Conservation (phyloP, 768 basidiomycete species). For the Termitomyces sp. region DNA sequence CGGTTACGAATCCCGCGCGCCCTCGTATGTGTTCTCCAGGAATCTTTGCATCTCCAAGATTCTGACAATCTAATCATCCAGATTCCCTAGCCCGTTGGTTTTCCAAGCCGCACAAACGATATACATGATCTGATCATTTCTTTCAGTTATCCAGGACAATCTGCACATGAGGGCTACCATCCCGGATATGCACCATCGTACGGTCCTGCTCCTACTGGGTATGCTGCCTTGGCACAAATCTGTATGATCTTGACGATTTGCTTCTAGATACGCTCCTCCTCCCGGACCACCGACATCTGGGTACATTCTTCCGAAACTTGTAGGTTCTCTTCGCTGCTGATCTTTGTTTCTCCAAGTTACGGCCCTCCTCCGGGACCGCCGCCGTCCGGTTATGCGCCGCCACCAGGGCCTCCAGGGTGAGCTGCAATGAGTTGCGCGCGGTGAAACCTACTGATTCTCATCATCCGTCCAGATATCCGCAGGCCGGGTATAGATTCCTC, state of each 20-base stretch:
- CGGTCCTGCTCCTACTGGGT: slow-evolving; percentile 16
- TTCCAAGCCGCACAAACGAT: not conserved
- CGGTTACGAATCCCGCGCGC: slow-evolving; percentile 4
- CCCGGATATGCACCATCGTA: slow-evolving; percentile 37
- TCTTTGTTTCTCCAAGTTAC: slow-evolving; percentile 10
- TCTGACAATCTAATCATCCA: not conserved
- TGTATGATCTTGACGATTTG: not conserved
- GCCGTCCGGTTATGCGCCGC: slow-evolving; percentile 14
- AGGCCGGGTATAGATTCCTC: slow-evolving; percentile 4
- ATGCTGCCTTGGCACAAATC: not conserved
- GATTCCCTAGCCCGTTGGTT: slow-evolving; percentile 14
- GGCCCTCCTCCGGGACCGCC: slow-evolving; percentile 14
- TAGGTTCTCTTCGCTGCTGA: not conserved
- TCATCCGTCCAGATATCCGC: not conserved
- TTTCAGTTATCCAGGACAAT: not conserved
- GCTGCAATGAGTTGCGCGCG: not conserved
- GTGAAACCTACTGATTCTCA: not conserved
- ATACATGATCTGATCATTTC: not conserved
- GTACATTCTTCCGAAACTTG: slow-evolving; percentile 7
- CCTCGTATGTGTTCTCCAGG: slow-evolving; percentile 5
- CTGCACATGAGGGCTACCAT: slow-evolving; percentile 19
- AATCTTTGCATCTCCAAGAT: not conserved
- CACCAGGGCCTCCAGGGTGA: slow-evolving; percentile 14
- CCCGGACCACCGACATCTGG: slow-evolving; percentile 29
- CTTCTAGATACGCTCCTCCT: slow-evolving; percentile 20